Base-by-base conservation (phyloP, 2,329 filamentous ascomycete genomes). In the Pseudogymnoascus sp. region DNA sequence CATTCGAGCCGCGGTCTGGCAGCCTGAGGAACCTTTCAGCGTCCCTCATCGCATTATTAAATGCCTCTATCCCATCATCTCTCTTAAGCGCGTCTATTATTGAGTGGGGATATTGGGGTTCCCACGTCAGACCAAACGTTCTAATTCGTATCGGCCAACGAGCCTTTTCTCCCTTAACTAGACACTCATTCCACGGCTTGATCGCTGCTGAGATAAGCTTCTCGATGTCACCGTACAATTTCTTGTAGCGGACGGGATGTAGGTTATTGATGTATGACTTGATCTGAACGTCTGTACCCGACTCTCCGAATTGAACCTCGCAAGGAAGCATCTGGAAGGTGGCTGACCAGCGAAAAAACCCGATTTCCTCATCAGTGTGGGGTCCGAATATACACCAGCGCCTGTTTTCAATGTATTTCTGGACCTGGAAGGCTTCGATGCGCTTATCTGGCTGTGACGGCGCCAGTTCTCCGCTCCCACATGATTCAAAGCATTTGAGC, bases 281-380 rank as follows among this genome's bases (percentile, higher is more conserved):
- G 4, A 63, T 66, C 42, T 76, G 70, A 31, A 58, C 59, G 8
- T 61, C 59, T n/a, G 4, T 44, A 5, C 61, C 66, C 7, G 61
- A 51, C 9, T 62, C 39, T 59, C 61, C 36, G 4, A 76, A 66
- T 7, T 71, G 58, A 25, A 74, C 66, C 62, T 79, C 73, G 5
- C 68, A 67, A 2, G 77, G 75, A 4, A 80, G 70, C 73, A 78
- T 78, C 66, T 82, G 78, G 63, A 74, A 78, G 1, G 67, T 62
- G 0, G 69, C 67, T 33, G 76, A 74, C 69, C 69, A 75, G 35
- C 35, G 67, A 9, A 61, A 29, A 35, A 55, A 17, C 2, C 38
- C 62, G 29, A 35, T 25, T 25, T 60, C 44, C 25, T 31, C 17
- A 17, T 29, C n/a, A n/a, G n/a, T n/a, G n/a, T n/a, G n/a, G n/a